These are phyloP conservation scores for Ceratobasidium sp. DNA, from an alignment of 1,284 basidiomycete species.

Conservation along the genomic window DNA sequence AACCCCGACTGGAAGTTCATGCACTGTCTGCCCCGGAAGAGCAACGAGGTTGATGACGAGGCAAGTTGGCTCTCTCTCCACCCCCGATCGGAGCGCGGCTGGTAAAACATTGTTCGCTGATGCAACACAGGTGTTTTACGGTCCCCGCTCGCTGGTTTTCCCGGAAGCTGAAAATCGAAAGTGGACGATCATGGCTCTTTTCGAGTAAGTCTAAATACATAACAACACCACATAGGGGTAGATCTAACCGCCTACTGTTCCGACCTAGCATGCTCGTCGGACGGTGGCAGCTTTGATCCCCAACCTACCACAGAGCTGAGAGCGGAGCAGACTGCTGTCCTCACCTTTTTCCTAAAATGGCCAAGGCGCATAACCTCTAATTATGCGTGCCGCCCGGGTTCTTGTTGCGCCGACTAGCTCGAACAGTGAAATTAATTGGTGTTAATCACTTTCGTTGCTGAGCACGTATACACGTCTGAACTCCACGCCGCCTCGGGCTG, in stretches of 20 bases:
- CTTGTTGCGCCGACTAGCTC: not conserved
- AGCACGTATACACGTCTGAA: slow-evolving; percentile 18
- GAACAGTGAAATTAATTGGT: slow-evolving; percentile 24
- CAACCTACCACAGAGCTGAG: slow-evolving; percentile 14
- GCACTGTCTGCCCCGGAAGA: slow-evolving; percentile 95
- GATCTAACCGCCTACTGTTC: slow-evolving; percentile 29
- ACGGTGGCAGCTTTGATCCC: slow-evolving; percentile 35
- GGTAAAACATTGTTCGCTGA: slow-evolving; percentile 19
- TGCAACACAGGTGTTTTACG: slow-evolving; percentile 74
- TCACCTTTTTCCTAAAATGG: slow-evolving; percentile 18
- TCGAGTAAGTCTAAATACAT: slow-evolving; percentile 72
- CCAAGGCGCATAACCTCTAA: slow-evolving; percentile 27
- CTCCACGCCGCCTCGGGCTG: slow-evolving; percentile 17
- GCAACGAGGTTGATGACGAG: slow-evolving; percentile 94
- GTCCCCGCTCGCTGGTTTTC: slow-evolving; percentile 79
- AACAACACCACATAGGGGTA: slow-evolving; percentile 3
- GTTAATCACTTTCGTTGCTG: slow-evolving; percentile 24
- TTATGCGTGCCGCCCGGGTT: slow-evolving; percentile 17
- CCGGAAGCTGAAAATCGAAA: slow-evolving; percentile 87
- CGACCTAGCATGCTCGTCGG: slow-evolving; percentile 38
- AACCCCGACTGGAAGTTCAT: slow-evolving; percentile 94
- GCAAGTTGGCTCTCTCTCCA: slow-evolving; percentile 60
- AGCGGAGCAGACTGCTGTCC: slow-evolving; percentile 17
- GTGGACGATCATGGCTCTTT: slow-evolving; percentile 93
- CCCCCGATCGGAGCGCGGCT: slow-evolving; percentile 8